Evolutionary conservation across 306 rosid genomes (phyloP).

Genomic region (Astragalus glycyphyllos): DNA sequence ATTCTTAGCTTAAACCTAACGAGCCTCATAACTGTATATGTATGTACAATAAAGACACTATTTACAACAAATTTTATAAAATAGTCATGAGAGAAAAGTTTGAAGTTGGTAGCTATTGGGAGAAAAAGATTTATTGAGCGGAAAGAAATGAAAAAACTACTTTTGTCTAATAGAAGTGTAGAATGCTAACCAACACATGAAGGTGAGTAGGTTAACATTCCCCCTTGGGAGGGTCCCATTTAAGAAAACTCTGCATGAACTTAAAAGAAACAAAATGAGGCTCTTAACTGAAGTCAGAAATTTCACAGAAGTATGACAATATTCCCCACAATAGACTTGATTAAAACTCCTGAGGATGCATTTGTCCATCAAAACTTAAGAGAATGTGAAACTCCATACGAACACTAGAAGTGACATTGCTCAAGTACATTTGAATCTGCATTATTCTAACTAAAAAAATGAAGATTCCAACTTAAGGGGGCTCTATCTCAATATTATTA

Average conservation of each 20-base stretch:
- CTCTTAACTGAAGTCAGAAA: conserved; percentile 13
- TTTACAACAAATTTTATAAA: background rate
- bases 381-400: conserved; percentile 13
- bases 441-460: conserved; percentile 16
- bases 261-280: conserved; percentile 16
- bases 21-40: too few relatives aligned
- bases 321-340: conserved; percentile 16
- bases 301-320: background rate
- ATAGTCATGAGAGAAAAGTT: background rate
- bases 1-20: too few relatives aligned
- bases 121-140: background rate
- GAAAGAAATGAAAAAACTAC: background rate
- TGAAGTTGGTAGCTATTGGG: background rate
- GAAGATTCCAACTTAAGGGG: conserved; percentile 11
- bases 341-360: background rate
- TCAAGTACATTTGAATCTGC: background rate
- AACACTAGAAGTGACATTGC: conserved; percentile 21
- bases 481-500: conserved; percentile 6
- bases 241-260: conserved; percentile 6
- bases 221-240: conserved; percentile 1
- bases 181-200: background rate
- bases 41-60: too few relatives aligned
- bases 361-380: conserved; percentile 1
- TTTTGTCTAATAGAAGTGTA: background rate
- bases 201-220: background rate